Evolutionary conservation across 495 filamentous ascomycete genomes (phyloP).

Genomic region (Oidiodendron maius): DNA sequence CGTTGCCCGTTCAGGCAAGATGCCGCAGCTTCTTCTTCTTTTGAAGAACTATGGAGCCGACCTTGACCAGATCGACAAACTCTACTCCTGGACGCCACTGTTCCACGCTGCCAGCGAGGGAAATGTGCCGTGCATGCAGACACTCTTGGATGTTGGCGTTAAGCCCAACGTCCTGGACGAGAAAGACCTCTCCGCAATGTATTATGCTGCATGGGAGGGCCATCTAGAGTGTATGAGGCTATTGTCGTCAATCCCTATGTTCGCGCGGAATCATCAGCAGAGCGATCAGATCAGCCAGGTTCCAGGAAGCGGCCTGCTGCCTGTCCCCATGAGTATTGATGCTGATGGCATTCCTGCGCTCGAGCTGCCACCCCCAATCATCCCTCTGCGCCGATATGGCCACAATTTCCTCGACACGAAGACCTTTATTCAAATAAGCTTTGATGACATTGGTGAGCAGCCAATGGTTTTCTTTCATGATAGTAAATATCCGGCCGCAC

Average conservation of each 20-base stretch:
- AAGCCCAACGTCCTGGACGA: slow-evolving; percentile 76
- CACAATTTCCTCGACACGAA: slow-evolving; percentile 98
- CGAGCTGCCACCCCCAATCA: slow-evolving; percentile 92
- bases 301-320: slow-evolving; percentile 39
- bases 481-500: slow-evolving; percentile 89
- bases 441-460: slow-evolving; percentile 63
- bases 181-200: slow-evolving; percentile 89
- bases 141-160: slow-evolving; percentile 68
- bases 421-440: slow-evolving; percentile 85
- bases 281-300: slow-evolving; percentile 23
- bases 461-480: slow-evolving; percentile 89
- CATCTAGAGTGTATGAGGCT: slow-evolving; percentile 91
- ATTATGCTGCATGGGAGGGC: slow-evolving; percentile 98
- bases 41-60: slow-evolving; percentile 86
- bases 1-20: slow-evolving; percentile 83
- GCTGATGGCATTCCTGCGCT: slow-evolving; percentile 84
- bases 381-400: slow-evolving; percentile 87
- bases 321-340: slow-evolving; percentile 62
- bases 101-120: slow-evolving; percentile 97
- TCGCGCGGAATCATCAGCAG: slow-evolving; percentile 19
- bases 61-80: slow-evolving; percentile 84
- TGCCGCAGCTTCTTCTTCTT: slow-evolving; percentile 67
- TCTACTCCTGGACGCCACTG: slow-evolving; percentile 95
- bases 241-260: slow-evolving; percentile 52
- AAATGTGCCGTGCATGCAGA: slow-evolving; percentile 78